A percentile compares a stretch with the other conserved stretches of the same genome.
Evolutionary conservation across 2,329 filamentous ascomycete genomes (phyloP).

Genomic region (Cercospora janseana): DNA sequence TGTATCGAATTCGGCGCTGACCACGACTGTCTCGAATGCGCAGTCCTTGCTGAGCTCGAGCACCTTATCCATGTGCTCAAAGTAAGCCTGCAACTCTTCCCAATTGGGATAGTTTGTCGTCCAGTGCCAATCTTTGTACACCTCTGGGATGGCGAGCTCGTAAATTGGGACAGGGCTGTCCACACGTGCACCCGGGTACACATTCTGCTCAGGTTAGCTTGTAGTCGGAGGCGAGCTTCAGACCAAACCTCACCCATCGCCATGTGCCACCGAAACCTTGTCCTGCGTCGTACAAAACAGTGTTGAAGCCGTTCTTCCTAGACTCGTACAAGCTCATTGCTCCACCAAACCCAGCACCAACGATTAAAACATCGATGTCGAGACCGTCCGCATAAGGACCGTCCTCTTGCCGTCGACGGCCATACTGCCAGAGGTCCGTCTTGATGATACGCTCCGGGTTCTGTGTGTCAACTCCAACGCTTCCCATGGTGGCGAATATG

Average conservation of each 20-base stretch:
- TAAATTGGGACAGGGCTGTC: slow-evolving; percentile 40
- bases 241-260: slow-evolving; percentile 28
- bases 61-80: slow-evolving; percentile 58
- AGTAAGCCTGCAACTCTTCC: slow-evolving; percentile 56
- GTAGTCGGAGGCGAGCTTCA: background rate
- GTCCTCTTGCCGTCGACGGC: slow-evolving; percentile 23
- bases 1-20: slow-evolving; percentile 53
- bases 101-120: slow-evolving; percentile 36
- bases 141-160: slow-evolving; percentile 42
- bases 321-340: slow-evolving; percentile 45
- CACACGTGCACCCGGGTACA: slow-evolving; percentile 45
- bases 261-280: slow-evolving; percentile 38
- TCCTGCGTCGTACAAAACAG: slow-evolving; percentile 37
- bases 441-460: slow-evolving; percentile 30
- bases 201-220: slow-evolving; percentile 20
- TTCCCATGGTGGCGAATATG: slow-evolving; percentile 21
- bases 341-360: slow-evolving; percentile 47
- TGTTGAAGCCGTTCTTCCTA: slow-evolving; percentile 36
- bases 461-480: slow-evolving; percentile 21
- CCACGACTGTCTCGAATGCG: slow-evolving; percentile 57
- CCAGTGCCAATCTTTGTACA: slow-evolving; percentile 58
- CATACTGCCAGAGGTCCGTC: slow-evolving; percentile 30
- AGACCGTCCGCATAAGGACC: slow-evolving; percentile 33
- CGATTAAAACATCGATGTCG: slow-evolving; percentile 35
- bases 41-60: slow-evolving; percentile 57